phyloP scores from a whole-genome alignment of 208 protist species.

The Crithidia acanthocephali region DNA sequence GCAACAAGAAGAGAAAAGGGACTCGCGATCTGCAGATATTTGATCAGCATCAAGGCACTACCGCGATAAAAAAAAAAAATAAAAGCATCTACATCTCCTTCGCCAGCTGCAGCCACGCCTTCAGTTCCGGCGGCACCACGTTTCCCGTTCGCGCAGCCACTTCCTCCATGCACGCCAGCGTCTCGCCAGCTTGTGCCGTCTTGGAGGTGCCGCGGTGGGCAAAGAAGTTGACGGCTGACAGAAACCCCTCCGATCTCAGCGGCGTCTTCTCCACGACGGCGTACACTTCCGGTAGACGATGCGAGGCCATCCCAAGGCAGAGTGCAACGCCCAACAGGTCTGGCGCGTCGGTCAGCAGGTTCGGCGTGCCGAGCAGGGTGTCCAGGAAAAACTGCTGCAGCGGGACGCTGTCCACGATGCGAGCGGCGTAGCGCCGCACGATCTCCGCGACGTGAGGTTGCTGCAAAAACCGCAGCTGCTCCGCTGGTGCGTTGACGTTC shows the following conservation, averaged over 20 bases:
- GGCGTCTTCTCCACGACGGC: conserved; percentile 22
- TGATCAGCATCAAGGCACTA: too few species aligned
- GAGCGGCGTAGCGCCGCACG: background rate
- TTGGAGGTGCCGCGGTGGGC: conserved; percentile 31
- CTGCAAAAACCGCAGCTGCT: conserved; percentile 37
- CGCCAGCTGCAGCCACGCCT: conserved; percentile 61
- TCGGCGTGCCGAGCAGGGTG: conserved; percentile 8
- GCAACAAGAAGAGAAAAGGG: too few species aligned
- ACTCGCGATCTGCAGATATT: too few species aligned
- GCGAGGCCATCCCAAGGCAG: conserved; percentile 7
- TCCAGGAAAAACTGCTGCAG: conserved; percentile 27
- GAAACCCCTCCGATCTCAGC: conserved; percentile 41
- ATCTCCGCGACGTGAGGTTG: conserved; percentile 7
- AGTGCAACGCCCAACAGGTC: conserved; percentile 22
- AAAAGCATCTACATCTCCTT: conserved; percentile 33
- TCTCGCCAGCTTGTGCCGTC: conserved; percentile 37
- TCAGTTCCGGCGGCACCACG: conserved; percentile 51
- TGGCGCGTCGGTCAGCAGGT: background rate
- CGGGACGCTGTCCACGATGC: background rate
- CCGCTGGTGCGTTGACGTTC: conserved; percentile 23
- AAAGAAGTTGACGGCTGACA: conserved; percentile 37
- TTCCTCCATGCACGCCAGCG: conserved; percentile 47
- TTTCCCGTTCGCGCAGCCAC: conserved; percentile 35
- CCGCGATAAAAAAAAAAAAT: too few species aligned
- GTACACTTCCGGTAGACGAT: conserved; percentile 26